Percentiles rank a stretch among this genome's conserved stretches.
These are phyloP conservation scores for Royoungia palumana DNA, from an alignment of 768 basidiomycete genomes.

Conservation along the genomic window DNA sequence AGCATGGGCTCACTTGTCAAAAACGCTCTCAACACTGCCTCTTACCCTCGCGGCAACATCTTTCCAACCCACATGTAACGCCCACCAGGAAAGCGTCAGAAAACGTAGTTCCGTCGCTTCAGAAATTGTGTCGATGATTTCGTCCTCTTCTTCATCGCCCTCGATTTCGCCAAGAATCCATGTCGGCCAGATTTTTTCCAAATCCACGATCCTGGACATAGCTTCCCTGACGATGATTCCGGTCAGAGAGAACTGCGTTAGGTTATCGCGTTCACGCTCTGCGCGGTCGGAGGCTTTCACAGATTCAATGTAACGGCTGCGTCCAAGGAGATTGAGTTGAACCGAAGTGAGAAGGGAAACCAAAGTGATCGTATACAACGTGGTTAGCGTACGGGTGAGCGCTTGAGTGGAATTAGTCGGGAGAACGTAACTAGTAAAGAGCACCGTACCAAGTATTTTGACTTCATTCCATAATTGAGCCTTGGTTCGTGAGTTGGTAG, in stretches of 20 bases:
- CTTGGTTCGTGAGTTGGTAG: slow-evolving; percentile 49
- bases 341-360: slow-evolving; percentile 82
- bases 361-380: slow-evolving; percentile 81
- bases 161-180: slow-evolving; percentile 25
- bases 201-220: slow-evolving; percentile 23
- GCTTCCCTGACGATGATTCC: slow-evolving; percentile 26
- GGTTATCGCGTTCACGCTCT: slow-evolving; percentile 45
- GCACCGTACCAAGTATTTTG: slow-evolving; percentile 71
- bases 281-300: slow-evolving; percentile 59
- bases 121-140: slow-evolving; percentile 37
- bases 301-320: slow-evolving; percentile 73
- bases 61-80: slow-evolving; percentile 89
- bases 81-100: slow-evolving; percentile 90
- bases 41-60: slow-evolving; percentile 72
- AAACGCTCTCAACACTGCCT: slow-evolving; percentile 74
- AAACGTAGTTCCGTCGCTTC: slow-evolving; percentile 78
- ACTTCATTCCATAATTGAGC: slow-evolving; percentile 90
- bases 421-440: neutral
- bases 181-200: slow-evolving; percentile 22
- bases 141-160: slow-evolving; percentile 26
- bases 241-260: slow-evolving; percentile 31
- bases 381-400: slow-evolving; percentile 82
- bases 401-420: slow-evolving; percentile 43
- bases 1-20: slow-evolving; percentile 63
- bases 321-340: slow-evolving; percentile 82